Evolutionary conservation across 2,329 filamentous ascomycete species (phyloP), one percentile per base, ranked within the genome.

Genomic region (Ceratocystis ficicola): DNA sequence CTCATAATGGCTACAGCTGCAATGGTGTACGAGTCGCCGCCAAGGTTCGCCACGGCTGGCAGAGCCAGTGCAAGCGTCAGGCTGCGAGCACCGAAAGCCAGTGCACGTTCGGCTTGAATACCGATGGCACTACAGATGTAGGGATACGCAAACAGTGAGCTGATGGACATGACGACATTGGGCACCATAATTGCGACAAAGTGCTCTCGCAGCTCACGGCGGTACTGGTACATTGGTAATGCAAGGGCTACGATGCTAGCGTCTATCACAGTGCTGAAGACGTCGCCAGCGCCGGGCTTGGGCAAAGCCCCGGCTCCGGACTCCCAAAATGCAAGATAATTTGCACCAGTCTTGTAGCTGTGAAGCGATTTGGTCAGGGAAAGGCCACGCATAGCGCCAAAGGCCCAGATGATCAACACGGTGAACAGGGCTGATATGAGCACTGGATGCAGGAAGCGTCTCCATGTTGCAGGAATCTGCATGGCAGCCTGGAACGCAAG

Each of bases 151-250:
- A 85, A 81, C 5, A 86, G 74, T 17, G 81, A 83, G 5, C 72
- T 79, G 5, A 83, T 71, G 3, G 81, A 79, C 55, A 85, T 73
- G 4, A 75, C 70, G 4, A 83, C 71, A 69, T 79, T 83, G 1
- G 83, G 83, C 1, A 81, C 71, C 3, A 81, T 73, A 66, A 86
- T 84, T 50, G 79, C 77, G 50, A 78, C 70, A 70, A 83, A 82
- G 72, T 84, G 81, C 17, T 75, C 72, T 25, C 75, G 75, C 15
- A 86, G 76, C 73, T 85, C 82, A 48, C 78, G 76, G 2, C 82
- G 79, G 73, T 84, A 84, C 66, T 80, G 79, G 71, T 81, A 85
- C 81, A 85, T 85, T 0, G 83, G 82, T 20, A 86, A 73, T 1
- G 83, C 82, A 2, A 86, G 77, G 1, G 81, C 77, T 0, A 85